A percentile compares a stretch with the other conserved stretches of the same genome.
Evolutionary conservation across 768 basidiomycete genomes (phyloP).

Genomic region (Phylloporus rhodoxanthus): DNA sequence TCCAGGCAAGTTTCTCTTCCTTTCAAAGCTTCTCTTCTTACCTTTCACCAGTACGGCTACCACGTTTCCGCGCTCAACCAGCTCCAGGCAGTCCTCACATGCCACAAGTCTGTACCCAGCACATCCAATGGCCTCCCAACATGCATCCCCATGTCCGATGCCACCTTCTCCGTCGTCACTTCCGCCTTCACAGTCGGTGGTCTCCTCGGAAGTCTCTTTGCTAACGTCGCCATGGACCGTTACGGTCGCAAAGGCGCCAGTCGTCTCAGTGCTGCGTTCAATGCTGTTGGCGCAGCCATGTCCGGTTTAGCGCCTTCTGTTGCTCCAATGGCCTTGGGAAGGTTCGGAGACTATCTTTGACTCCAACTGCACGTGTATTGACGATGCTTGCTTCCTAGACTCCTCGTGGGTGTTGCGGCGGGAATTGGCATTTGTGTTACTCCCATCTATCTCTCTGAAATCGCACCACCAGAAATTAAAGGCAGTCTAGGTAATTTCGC

Average conservation of each 20-base stretch:
- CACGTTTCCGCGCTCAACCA: conserved; percentile 91
- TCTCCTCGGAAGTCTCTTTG: conserved; percentile 64
- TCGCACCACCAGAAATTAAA: conserved; percentile 70
- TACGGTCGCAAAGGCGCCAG: conserved; percentile 68
- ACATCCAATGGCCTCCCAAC: conserved; percentile 45
- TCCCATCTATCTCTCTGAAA: conserved; percentile 81
- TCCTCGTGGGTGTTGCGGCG: conserved; percentile 63
- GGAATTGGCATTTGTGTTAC: conserved; percentile 73
- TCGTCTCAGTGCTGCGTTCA: conserved; percentile 49
- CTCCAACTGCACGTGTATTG: neutral
- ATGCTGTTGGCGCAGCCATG: conserved; percentile 54
- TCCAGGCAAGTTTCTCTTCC: conserved; percentile 35
- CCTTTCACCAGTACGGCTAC: conserved; percentile 66
- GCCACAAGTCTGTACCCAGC: conserved; percentile 34
- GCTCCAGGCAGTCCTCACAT: conserved; percentile 73
- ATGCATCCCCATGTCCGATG: conserved; percentile 76
- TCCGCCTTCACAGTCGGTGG: conserved; percentile 86
- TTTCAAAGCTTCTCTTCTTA: neutral
- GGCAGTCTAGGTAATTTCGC: conserved; percentile 58
- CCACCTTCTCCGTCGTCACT: conserved; percentile 77
- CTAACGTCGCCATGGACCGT: conserved; percentile 64
- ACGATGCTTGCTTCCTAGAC: conserved; percentile 31
- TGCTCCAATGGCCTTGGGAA: conserved; percentile 53
- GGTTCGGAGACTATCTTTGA: conserved; percentile 37
- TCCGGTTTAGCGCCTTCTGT: conserved; percentile 62